Conservation (phyloP, 1,284 basidiomycete species). For the Amylostereum areolatum region DNA sequence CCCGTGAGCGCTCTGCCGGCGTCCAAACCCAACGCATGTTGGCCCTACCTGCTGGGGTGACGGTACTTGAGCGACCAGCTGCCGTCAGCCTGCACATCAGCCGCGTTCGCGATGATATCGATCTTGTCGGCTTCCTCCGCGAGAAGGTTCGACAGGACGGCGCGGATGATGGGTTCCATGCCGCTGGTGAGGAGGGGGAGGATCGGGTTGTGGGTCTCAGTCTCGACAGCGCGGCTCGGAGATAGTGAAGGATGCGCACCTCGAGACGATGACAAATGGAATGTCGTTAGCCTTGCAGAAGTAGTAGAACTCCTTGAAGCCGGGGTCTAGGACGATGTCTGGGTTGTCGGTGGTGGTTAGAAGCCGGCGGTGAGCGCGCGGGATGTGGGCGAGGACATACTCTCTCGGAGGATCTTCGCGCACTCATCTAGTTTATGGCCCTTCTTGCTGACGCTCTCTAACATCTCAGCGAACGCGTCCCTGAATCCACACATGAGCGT, state of each 20-base stretch:
- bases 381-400: conserved; percentile 11
- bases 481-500: too few relatives aligned
- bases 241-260: conserved; percentile 35
- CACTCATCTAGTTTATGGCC: conserved; percentile 77
- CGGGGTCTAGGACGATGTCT: conserved; percentile 84
- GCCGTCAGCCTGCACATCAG: conserved; percentile 56
- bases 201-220: too few relatives aligned
- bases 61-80: conserved; percentile 85
- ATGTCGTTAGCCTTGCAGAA: conserved; percentile 77
- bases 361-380: not conserved
- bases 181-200: conserved; percentile 64
- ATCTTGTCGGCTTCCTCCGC: conserved; percentile 72
- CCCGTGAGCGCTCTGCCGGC: too few relatives aligned
- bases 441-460: conserved; percentile 63
- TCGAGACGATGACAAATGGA: conserved; percentile 89
- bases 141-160: conserved; percentile 75
- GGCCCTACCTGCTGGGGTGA: conserved; percentile 76
- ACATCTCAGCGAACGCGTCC: conserved; percentile 77
- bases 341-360: conserved; percentile 13
- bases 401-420: conserved; percentile 58
- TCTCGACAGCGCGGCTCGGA: not conserved
- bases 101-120: conserved; percentile 88
- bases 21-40: too few relatives aligned
- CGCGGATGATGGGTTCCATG: conserved; percentile 89
- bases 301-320: conserved; percentile 80